phyloP scores from a whole-genome alignment of 179 eudicot genomes.

The Nepenthes alata region DNA sequence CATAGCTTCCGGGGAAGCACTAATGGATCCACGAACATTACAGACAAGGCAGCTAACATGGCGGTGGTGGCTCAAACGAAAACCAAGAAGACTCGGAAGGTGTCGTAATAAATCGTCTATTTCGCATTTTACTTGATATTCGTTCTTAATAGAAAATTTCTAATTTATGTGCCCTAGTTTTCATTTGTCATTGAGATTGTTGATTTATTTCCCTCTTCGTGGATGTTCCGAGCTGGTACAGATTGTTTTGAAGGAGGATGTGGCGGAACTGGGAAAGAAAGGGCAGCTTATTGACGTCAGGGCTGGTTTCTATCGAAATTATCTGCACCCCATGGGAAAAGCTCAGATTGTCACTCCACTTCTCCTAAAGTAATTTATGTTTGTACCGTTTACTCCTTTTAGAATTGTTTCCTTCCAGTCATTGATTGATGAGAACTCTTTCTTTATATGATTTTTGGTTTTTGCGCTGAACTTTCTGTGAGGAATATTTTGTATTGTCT shows the following conservation, averaged over 20 bases:
- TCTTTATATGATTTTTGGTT: too few species aligned
- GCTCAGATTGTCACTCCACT: constrained; percentile 63
- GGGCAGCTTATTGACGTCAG: constrained; percentile 71
- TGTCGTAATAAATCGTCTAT: background rate
- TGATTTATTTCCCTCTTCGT: background rate
- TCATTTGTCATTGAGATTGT: background rate
- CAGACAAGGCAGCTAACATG: constrained; percentile 19
- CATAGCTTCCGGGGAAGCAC: constrained; percentile 19
- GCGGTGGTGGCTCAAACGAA: constrained; percentile 63
- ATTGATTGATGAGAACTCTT: too few species aligned
- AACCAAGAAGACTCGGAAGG: constrained; percentile 73
- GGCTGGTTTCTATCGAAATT: constrained; percentile 77
- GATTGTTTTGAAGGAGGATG: constrained; percentile 81
- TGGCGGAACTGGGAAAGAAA: constrained; percentile 55
- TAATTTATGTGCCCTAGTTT: too few species aligned
- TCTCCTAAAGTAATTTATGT: constrained; percentile 43
- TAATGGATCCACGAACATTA: constrained; percentile 14
- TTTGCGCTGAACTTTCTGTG: too few species aligned
- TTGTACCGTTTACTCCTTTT: background rate
- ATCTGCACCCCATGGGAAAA: constrained; percentile 58
- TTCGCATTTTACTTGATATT: background rate
- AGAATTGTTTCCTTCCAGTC: too few species aligned
- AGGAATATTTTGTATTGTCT: too few species aligned
- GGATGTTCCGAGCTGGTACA: constrained; percentile 10
- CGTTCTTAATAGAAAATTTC: background rate